phyloP scores from a whole-genome alignment of 2,329 filamentous ascomycete species.

The Pseudonectria buxi region DNA sequence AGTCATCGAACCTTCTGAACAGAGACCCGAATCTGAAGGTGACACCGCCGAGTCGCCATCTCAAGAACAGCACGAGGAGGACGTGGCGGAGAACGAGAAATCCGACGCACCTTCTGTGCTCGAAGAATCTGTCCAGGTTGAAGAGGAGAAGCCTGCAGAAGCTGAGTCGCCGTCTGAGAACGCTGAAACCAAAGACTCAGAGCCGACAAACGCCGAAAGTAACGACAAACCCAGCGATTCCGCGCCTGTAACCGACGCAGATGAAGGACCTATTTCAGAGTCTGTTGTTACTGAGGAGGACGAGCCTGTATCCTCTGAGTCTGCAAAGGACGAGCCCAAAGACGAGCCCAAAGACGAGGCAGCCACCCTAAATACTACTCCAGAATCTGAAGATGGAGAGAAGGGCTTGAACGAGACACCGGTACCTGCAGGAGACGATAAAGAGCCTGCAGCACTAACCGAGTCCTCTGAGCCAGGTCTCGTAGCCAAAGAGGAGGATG shows the following conservation, averaged over 20 bases:
- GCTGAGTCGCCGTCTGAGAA: background rate
- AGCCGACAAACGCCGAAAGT: background rate
- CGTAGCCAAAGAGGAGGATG: background rate
- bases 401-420: constrained; percentile 1
- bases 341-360: constrained; percentile 1
- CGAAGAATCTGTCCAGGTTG: constrained; percentile 4
- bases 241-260: too few relatives aligned
- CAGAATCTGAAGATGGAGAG: background rate
- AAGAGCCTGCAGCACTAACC: background rate
- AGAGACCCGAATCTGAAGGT: too few relatives aligned
- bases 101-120: too few relatives aligned
- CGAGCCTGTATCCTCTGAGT: background rate
- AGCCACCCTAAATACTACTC: background rate
- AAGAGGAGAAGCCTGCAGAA: constrained; percentile 2
- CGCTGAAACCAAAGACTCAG: background rate
- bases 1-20: constrained; percentile 11
- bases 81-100: too few relatives aligned
- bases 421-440: constrained; percentile 4
- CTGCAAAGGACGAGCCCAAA: background rate
- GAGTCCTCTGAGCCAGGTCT: background rate
- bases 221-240: too few relatives aligned
- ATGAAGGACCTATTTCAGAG: background rate
- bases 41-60: too few relatives aligned
- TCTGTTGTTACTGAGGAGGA: background rate
- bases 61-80: too few relatives aligned